Evolutionary conservation across 2,329 filamentous ascomycete genomes (phyloP), one percentile per base, ranked within the genome.

Genomic region (Sclerotinia nivalis): DNA sequence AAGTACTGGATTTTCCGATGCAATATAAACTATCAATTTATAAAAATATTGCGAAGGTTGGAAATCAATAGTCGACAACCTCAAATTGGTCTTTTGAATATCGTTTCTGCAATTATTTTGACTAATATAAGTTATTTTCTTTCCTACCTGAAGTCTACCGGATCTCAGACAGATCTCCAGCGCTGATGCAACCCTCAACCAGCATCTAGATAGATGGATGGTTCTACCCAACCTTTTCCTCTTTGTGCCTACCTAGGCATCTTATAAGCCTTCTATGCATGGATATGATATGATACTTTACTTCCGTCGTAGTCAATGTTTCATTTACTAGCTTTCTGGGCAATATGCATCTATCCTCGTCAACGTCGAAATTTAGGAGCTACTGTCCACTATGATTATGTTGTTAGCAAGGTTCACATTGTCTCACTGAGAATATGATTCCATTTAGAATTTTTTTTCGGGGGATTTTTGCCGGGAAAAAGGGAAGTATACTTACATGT

Each of bases 401-500:
- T 64, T 40, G 9, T 64, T 64, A 64, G 60, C 15, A 40, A 4
- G 20, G n/a, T 64, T 25, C 9, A 40, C 22, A 22, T n/a, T 25
- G 2, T 25, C 2, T 37, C 12, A 25, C 25, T 18, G 47, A 50
- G 22, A 22, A 37, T 10, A 18, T 50, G 15, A n/a, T 1, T 5
- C 45, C 45, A 12, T 34, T 4, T 37, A 50, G 45, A 34, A 25
- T 20, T 25, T 8, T 25, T 1, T 40, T 37, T 10, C n/a, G 8
- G 15, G 28, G 9, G 15, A 7, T 25, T 40, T 28, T 2, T 28
- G 22, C 6, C 20, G n/a, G 13, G 2, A 28, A 64, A 37, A 8
- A 82, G 20, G 83, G 81, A 15, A 13, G 10, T 66, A 34, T 52
- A 56, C 67, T 69, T 45, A 69, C 67, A 64, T 69, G 76, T 74